Conservation (phyloP, 2,329 filamentous ascomycete species). For the Tolypocladium ophioglossoides region DNA sequence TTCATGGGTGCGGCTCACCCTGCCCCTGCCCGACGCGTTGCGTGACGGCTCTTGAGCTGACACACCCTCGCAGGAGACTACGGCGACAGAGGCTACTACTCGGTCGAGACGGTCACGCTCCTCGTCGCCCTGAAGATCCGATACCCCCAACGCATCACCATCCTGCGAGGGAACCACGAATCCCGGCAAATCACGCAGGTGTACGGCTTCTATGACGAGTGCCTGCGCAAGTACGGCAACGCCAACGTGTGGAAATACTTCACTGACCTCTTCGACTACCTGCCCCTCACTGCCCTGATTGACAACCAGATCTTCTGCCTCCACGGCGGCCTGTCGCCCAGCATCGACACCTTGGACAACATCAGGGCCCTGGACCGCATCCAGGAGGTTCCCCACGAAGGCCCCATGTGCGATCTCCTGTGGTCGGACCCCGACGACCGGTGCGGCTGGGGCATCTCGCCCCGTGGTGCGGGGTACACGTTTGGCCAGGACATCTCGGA, state of each 20-base stretch:
- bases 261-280: constrained; percentile 97
- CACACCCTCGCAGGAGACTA: constrained; percentile 62
- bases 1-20: constrained; percentile 71
- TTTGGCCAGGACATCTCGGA: constrained; percentile 97
- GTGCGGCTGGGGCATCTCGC: constrained; percentile 92
- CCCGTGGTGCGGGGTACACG: constrained; percentile 87
- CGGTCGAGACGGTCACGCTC: constrained; percentile 93
- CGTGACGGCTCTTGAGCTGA: constrained; percentile 1
- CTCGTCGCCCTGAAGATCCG: constrained; percentile 95
- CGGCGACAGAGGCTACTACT: constrained; percentile 98
- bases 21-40: not conserved
- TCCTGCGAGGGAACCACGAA: constrained; percentile 97
- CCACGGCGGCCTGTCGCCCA: constrained; percentile 92
- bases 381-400: constrained; percentile 96
- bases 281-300: constrained; percentile 91
- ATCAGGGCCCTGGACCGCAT: constrained; percentile 92
- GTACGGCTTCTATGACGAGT: constrained; percentile 99
- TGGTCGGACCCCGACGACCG: constrained; percentile 98
- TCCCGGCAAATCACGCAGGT: constrained; percentile 98
- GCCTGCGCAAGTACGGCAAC: constrained; percentile 96
- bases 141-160: constrained; percentile 95
- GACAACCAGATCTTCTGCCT: constrained; percentile 99
- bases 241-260: constrained; percentile 99
- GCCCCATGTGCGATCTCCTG: constrained; percentile 93
- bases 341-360: constrained; percentile 90